phyloP scores from a whole-genome alignment of 768 basidiomycete species.

The Russula dissimulans region DNA sequence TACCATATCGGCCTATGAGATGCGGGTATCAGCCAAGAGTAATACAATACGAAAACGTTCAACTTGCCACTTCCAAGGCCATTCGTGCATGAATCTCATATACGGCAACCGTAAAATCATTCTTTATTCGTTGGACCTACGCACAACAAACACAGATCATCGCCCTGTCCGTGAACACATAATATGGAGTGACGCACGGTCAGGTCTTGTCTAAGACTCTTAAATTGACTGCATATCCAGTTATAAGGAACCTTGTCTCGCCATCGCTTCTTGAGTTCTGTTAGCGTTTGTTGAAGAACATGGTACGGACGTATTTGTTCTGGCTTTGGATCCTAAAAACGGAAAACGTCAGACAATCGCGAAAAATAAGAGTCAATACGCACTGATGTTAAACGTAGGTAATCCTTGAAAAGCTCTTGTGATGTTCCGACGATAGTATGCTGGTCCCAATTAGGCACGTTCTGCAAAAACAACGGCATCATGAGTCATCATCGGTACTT shows the following conservation, averaged over 20 bases:
- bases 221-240: conserved; percentile 98
- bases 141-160: conserved; percentile 2
- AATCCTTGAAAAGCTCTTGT: conserved; percentile 88
- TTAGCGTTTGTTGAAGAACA: conserved; percentile 76
- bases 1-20: conserved; percentile 80
- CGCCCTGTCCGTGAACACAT: not conserved
- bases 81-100: conserved; percentile 98
- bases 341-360: not conserved
- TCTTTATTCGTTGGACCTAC: conserved; percentile 97
- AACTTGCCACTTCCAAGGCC: conserved; percentile 75
- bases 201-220: conserved; percentile 93
- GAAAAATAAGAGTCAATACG: conserved; percentile 20
- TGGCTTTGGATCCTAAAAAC: conserved; percentile 84
- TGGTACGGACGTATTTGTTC: conserved; percentile 86
- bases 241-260: conserved; percentile 64
- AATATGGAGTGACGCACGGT: conserved; percentile 58
- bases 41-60: not conserved
- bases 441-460: conserved; percentile 94
- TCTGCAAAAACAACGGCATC: conserved; percentile 38
- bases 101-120: conserved; percentile 92
- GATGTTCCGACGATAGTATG: conserved; percentile 92
- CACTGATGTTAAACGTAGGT: conserved; percentile 87
- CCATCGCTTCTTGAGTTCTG: conserved; percentile 85
- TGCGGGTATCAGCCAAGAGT: not conserved
- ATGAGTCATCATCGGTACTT: not conserved